Evolutionary conservation across 257 asterid genomes (phyloP), one percentile per base, ranked within the genome.

Genomic region (Thymus quinquecostatus): DNA sequence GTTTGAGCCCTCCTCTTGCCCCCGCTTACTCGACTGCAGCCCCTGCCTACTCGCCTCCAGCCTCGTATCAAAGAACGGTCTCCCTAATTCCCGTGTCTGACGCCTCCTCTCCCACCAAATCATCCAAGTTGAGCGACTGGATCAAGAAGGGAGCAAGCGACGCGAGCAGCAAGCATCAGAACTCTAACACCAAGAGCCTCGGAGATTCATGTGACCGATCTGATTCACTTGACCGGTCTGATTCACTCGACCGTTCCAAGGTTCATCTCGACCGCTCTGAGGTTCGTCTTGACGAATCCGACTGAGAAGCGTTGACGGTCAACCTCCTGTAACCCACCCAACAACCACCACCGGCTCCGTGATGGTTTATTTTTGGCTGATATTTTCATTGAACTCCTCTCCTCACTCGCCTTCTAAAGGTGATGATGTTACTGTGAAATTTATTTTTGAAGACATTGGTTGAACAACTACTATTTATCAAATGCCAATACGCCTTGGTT

Each of bases 81-180:
- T 62, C 79, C 13, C 9, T 59, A 12, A 68, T 50, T 47, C 81
- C 80, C 9, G 13, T 63, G 30, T 57, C 80, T 4, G 89, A 82
- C 3, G 14, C 49, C 29, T 60, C 85, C 29, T 60, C 85, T 45
- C 73, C 79, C 13, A 40, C 89, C 57, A 80, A 73, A 70, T 44
- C 86, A 34, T 47, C 76, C 0, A 82, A 68, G 77, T 13, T 82
- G 60, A 77, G 72, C 3, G 82, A 82, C 59, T 74, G 85, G 85
- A 67, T 78, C 68, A 77, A 80, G 57, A 80, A 70, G 43, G 87
- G 81, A 41, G 80, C 49, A 44, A 44, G 75, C 36, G 65, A 82
- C 30, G 68, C 71, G 28, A 71, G 71, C 79, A 56, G 69, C 72
- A 61, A 75, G 70, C 70, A 78, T 49, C 74, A 68, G 68, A 40